Percentiles rank a stretch among this genome's conserved stretches.
These are phyloP conservation scores for Mrakia hoshinonis DNA, from an alignment of 768 basidiomycete genomes.

Conservation along the genomic window DNA sequence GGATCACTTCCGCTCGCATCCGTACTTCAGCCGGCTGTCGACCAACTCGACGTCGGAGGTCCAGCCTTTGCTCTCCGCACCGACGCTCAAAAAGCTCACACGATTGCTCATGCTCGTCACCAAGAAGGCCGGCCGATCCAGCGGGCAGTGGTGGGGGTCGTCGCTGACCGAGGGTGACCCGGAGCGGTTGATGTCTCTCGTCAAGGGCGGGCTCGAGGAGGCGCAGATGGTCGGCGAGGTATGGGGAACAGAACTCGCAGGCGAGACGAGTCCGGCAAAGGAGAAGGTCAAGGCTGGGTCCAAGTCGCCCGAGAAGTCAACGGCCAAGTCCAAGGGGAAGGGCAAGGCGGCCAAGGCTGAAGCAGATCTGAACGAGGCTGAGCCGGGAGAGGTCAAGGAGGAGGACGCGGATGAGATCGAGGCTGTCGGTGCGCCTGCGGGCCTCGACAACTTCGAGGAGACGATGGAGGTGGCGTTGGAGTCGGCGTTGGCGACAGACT, in stretches of 20 bases:
- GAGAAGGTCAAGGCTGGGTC: conserved; percentile 56
- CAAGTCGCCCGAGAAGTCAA: conserved; percentile 64
- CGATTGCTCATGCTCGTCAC: conserved; percentile 61
- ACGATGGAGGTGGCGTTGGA: conserved; percentile 58
- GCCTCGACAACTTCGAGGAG: conserved; percentile 50
- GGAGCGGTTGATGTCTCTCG: conserved; percentile 5
- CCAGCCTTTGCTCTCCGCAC: conserved; percentile 2
- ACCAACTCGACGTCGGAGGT: neutral
- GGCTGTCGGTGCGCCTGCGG: conserved; percentile 39
- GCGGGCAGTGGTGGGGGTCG: conserved; percentile 37
- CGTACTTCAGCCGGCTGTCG: neutral
- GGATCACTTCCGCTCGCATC: conserved; percentile 32
- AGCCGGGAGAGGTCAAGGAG: neutral
- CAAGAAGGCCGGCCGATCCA: conserved; percentile 48
- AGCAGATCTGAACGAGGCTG: conserved; percentile 46
- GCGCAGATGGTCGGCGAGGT: conserved; percentile 47
- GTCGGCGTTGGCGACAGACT: conserved; percentile 73
- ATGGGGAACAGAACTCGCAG: neutral
- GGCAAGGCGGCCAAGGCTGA: conserved; percentile 42
- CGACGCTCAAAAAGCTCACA: conserved; percentile 49
- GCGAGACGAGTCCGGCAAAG: conserved; percentile 25
- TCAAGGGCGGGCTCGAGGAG: conserved; percentile 56
- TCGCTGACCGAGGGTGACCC: neutral
- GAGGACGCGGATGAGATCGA: neutral
- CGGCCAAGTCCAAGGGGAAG: conserved; percentile 33